phyloP scores from a whole-genome alignment of 768 basidiomycete species.

The Mycena filopes region DNA sequence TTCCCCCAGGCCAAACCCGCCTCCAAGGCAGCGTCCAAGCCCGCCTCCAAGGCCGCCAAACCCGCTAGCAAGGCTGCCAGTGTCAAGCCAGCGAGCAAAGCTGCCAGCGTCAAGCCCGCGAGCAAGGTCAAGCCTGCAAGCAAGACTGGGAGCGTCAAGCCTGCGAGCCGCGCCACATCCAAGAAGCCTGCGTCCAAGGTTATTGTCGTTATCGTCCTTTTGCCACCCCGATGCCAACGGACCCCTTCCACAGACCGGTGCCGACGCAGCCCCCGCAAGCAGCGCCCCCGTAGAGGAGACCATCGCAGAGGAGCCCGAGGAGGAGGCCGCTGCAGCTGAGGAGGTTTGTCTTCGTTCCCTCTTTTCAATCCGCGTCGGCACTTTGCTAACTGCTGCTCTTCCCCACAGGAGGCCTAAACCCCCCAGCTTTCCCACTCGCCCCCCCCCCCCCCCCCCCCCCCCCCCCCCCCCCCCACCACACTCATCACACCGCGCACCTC shows the following conservation, averaged over 20 bases:
- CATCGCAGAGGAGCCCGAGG: slow-evolving; percentile 56
- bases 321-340: slow-evolving; percentile 44
- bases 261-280: slow-evolving; percentile 37
- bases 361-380: background rate
- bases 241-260: slow-evolving; percentile 41
- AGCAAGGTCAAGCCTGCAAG: slow-evolving; percentile 56
- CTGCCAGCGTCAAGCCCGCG: slow-evolving; percentile 52
- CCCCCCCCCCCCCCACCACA: background rate
- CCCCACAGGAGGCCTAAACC: slow-evolving; percentile 10
- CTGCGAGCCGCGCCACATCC: slow-evolving; percentile 66
- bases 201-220: background rate
- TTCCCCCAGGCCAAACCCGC: slow-evolving; percentile 50
- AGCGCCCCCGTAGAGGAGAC: slow-evolving; percentile 44
- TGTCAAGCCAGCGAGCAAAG: slow-evolving; percentile 56
- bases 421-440: background rate
- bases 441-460: background rate
- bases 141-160: slow-evolving; percentile 51
- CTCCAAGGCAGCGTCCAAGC: slow-evolving; percentile 50
- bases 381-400: background rate
- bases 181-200: slow-evolving; percentile 61
- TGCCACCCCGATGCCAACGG: slow-evolving; percentile 15
- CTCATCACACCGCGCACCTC: background rate
- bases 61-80: slow-evolving; percentile 42
- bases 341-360: slow-evolving; percentile 1
- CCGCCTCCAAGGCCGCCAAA: slow-evolving; percentile 52